phyloP scores from a whole-genome alignment of 2,329 filamentous ascomycete species.

The Raffaelea albimanens region DNA sequence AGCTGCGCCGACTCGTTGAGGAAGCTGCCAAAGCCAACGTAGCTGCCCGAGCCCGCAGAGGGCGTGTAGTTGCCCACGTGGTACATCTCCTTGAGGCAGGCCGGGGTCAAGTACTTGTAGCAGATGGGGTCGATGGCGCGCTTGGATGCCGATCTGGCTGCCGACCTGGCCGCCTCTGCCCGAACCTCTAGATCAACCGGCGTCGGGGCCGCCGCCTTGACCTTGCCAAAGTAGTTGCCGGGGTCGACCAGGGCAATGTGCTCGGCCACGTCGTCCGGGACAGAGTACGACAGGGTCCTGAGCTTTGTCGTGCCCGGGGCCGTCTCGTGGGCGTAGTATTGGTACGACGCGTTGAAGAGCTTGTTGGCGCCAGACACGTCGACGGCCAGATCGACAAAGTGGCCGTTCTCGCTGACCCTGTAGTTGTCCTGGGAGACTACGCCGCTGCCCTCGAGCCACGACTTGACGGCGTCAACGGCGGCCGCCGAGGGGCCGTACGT shows the following conservation, averaged over 20 bases:
- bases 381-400: slow-evolving; percentile 18
- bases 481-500: slow-evolving; percentile 40
- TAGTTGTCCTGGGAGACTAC: slow-evolving; percentile 28
- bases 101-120: slow-evolving; percentile 30
- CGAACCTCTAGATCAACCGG: no score
- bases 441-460: slow-evolving; percentile 45
- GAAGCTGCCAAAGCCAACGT: slow-evolving; percentile 30
- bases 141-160: no score
- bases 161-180: no score
- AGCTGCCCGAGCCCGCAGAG: slow-evolving; percentile 23
- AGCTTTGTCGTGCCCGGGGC: slow-evolving; percentile 26
- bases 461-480: slow-evolving; percentile 37
- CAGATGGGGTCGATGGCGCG: slow-evolving; percentile 14
- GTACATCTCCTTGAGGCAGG: slow-evolving; percentile 41
- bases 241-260: slow-evolving; percentile 56
- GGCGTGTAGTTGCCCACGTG: slow-evolving; percentile 29
- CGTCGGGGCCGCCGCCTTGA: slow-evolving; percentile 5
- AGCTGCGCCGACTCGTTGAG: slow-evolving; percentile 37
- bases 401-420: slow-evolving; percentile 29
- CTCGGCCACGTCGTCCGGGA: slow-evolving; percentile 43
- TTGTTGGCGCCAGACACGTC: slow-evolving; percentile 18
- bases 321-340: slow-evolving; percentile 14
- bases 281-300: slow-evolving; percentile 47
- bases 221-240: slow-evolving; percentile 47
- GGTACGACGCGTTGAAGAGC: slow-evolving; percentile 19